Base-by-base conservation (phyloP, 345 rosid species). In the Bruguiera parviflora region DNA sequence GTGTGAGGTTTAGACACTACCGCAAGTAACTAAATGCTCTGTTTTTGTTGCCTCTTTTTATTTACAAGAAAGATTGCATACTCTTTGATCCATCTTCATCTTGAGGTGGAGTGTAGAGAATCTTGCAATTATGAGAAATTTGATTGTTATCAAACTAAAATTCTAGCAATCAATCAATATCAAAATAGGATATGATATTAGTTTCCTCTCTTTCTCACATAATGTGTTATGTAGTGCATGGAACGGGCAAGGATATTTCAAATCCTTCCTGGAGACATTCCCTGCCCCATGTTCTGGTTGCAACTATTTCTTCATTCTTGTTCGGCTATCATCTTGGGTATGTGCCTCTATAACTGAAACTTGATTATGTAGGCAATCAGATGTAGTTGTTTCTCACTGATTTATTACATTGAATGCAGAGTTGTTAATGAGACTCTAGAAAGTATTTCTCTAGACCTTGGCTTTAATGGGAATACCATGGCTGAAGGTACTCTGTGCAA, bases 321-420 rank as follows among this genome's bases (percentile, higher is more conserved):
- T 91, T 81, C 37, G 98, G 98, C 74, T 94, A 94, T 82, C 98
- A 89, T 80, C 86, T 94, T 24, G 91, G 98, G 98, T 90, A 57
- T 65, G 82, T 67, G 58, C 76, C 29, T 39, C 35, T 65, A 27
- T n/a, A 66, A 60, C 58, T 63, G 47, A 59, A 47, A 39, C 27
- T 58, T 46, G 43, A 4, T 52, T 51, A 33, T 58, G 72, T 47
- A 37, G 53, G 35, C 6, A 61, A 19, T 22, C 16, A 64, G 51
- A 66, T 39, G 33, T 55, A 11, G 35, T 64, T 20, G 16, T 6
- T 70, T 66, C 53, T 69, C 63, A 47, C 49, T 10, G 27, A 31
- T 53, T 27, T 9, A 20, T 65, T 71, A 69, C 66, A 35, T 59
- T 72, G 28, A 55, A 63, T 73, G 80, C 94, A 94, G 98, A 74